A percentile compares a stretch with the other conserved stretches of the same genome.
Evolutionary conservation across 1,139 yeast genomes (phyloP).

Genomic region (Saccharomycopsis phalli): DNA sequence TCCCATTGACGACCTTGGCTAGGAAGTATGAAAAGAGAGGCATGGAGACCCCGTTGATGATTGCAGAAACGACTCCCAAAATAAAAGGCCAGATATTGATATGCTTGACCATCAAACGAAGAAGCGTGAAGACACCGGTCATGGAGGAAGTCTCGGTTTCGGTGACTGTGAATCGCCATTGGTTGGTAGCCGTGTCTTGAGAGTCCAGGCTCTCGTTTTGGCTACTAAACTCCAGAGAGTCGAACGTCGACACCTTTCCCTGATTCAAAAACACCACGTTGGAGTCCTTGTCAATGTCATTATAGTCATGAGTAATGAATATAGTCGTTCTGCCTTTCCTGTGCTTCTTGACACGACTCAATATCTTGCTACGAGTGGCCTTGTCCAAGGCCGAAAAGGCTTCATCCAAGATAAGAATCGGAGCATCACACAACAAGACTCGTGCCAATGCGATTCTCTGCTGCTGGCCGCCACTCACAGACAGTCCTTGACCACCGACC

Average conservation of each 20-base stretch:
- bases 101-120: background rate
- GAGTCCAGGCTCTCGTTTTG: background rate
- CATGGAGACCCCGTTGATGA: slow-evolving; percentile 51
- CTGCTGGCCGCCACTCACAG: slow-evolving; percentile 86
- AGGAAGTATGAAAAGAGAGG: slow-evolving; percentile 78
- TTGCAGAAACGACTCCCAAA: slow-evolving; percentile 46
- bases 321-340: slow-evolving; percentile 67
- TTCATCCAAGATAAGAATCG: slow-evolving; percentile 76
- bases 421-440: slow-evolving; percentile 63
- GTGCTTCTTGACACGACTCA: slow-evolving; percentile 47
- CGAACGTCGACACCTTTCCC: background rate
- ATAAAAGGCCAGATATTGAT: slow-evolving; percentile 29
- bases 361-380: slow-evolving; percentile 35
- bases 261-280: slow-evolving; percentile 1
- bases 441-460: slow-evolving; percentile 80
- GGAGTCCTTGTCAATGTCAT: slow-evolving; percentile 46
- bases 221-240: too few relatives aligned
- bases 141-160: too few relatives aligned
- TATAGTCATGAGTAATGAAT: slow-evolving; percentile 68
- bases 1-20: slow-evolving; percentile 53
- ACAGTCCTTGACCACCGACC: slow-evolving; percentile 37
- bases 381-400: slow-evolving; percentile 74
- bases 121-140: background rate
- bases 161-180: too few relatives aligned
- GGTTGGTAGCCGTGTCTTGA: background rate